Conservation (phyloP, 2,329 filamentous ascomycete genomes). For the Curvularia verruculosa region DNA sequence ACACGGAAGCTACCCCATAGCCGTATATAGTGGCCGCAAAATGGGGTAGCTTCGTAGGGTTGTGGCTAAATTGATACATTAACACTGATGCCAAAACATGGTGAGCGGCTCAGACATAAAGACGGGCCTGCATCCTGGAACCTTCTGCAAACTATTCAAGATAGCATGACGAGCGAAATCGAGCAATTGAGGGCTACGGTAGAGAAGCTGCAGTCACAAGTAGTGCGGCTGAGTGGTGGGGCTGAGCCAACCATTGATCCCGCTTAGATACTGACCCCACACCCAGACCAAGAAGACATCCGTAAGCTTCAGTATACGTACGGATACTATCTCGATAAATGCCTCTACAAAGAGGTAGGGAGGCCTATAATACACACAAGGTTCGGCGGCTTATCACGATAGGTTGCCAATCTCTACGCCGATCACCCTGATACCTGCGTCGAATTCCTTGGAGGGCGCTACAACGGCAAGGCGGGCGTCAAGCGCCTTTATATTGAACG, state of each 20-base stretch:
- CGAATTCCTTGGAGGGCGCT: slow-evolving; percentile 63
- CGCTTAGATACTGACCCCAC: slow-evolving; percentile 18
- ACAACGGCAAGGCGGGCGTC: slow-evolving; percentile 59
- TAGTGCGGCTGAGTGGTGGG: slow-evolving; percentile 38
- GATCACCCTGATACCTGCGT: slow-evolving; percentile 61
- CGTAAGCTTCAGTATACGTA: slow-evolving; percentile 64
- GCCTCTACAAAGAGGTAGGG: slow-evolving; percentile 60
- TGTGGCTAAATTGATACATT: not conserved
- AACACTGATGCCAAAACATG: slow-evolving; percentile 23
- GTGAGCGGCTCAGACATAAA: not conserved
- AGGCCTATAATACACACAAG: not conserved
- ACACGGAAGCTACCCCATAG: slow-evolving; percentile 15
- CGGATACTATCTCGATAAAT: slow-evolving; percentile 66
- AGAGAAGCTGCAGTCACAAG: slow-evolving; percentile 36
- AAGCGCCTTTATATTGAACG: slow-evolving; percentile 60
- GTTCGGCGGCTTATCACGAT: slow-evolving; percentile 8
- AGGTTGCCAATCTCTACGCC: slow-evolving; percentile 55
- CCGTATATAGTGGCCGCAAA: slow-evolving; percentile 15
- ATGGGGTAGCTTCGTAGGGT: slow-evolving; percentile 11
- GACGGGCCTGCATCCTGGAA: no score
- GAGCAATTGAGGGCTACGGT: slow-evolving; percentile 38
- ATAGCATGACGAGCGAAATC: slow-evolving; percentile 37
- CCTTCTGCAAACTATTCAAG: not conserved
- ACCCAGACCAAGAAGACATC: slow-evolving; percentile 59
- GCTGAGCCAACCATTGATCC: not conserved